Evolutionary conservation across 202 grass and related monocot genomes (phyloP).

Genomic region (Carex sylvatica): DNA sequence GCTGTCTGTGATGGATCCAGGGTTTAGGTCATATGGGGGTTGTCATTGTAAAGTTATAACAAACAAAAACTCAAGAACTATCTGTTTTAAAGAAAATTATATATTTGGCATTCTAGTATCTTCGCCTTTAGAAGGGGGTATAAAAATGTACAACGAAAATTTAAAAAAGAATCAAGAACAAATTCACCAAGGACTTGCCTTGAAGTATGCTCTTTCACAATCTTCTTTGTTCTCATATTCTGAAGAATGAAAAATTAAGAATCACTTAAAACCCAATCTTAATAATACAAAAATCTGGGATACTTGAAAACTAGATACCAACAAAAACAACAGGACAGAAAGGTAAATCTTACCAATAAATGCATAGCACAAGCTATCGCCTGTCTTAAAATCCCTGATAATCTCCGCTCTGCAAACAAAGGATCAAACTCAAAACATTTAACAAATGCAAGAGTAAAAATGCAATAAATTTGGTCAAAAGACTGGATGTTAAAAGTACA

Average conservation of each 20-base stretch:
- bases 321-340: neutral
- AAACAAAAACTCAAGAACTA: no score
- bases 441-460: slow-evolving; percentile 20
- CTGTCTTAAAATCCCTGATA: slow-evolving; percentile 94
- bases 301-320: slow-evolving; percentile 6
- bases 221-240: slow-evolving; percentile 83
- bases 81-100: no score
- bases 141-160: neutral
- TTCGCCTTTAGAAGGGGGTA: neutral
- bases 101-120: neutral
- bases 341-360: slow-evolving; percentile 65
- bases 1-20: neutral
- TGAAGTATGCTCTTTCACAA: slow-evolving; percentile 86
- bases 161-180: neutral
- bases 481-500: neutral
- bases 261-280: neutral
- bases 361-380: slow-evolving; percentile 96
- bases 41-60: no score
- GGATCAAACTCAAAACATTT: slow-evolving; percentile 17
- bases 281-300: neutral
- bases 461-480: slow-evolving; percentile 1
- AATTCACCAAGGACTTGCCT: slow-evolving; percentile 41
- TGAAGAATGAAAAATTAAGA: slow-evolving; percentile 23
- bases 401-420: slow-evolving; percentile 78
- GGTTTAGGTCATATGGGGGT: neutral